Conservation (phyloP, 1,284 basidiomycete genomes). For the Puccinia coronata region DNA sequence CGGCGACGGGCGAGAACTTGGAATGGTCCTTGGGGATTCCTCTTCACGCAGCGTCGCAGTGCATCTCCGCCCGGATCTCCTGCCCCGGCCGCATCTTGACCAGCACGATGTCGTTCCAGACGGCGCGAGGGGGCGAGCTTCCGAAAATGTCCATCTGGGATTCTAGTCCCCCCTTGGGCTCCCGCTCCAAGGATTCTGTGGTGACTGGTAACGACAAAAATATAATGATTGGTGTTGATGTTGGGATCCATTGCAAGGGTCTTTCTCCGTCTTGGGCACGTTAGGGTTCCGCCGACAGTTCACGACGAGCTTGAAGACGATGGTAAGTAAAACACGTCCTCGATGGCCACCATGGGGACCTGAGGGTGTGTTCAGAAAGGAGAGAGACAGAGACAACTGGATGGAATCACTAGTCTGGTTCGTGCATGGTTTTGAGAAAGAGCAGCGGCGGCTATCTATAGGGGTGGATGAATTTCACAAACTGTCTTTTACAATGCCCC, state of each 20-base stretch:
- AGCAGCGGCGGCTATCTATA: no score
- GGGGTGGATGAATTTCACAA: no score
- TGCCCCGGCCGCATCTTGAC: conserved; percentile 89
- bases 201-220: conserved; percentile 63
- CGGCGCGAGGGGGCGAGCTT: conserved; percentile 67
- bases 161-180: conserved; percentile 85
- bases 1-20: conserved; percentile 95
- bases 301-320: conserved; percentile 80
- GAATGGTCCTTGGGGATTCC: conserved; percentile 95
- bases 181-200: conserved; percentile 78
- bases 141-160: conserved; percentile 66
- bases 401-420: conserved; percentile 1
- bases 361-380: conserved; percentile 56
- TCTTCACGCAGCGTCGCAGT: conserved; percentile 92
- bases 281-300: conserved; percentile 68
- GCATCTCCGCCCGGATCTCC: conserved; percentile 77
- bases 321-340: conserved; percentile 87
- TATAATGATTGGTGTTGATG: conserved; percentile 60
- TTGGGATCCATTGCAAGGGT: conserved; percentile 71
- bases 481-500: no score
- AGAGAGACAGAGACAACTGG: no score
- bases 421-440: no score
- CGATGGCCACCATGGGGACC: conserved; percentile 91
- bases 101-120: conserved; percentile 82
- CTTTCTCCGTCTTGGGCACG: conserved; percentile 65